phyloP scores from a whole-genome alignment of 192 early-diverging fungal species.

The Backusella circina region DNA sequence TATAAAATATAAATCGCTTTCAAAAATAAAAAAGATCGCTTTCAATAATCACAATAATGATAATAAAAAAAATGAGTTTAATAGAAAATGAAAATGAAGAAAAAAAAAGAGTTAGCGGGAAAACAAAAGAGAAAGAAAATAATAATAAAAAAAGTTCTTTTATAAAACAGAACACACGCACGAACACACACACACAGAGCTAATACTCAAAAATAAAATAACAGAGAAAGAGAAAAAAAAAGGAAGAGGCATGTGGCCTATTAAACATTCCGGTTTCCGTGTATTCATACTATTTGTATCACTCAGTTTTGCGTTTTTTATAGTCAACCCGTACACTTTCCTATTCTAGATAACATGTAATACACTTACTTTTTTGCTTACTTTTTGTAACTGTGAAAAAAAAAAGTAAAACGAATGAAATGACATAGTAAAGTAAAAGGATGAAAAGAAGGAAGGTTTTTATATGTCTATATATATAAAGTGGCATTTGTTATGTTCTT shows the following conservation, averaged over 20 bases:
- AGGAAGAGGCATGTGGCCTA: slow-evolving; percentile 1
- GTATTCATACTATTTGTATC: background rate
- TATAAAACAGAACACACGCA: background rate
- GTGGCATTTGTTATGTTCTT: background rate
- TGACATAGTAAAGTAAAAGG: background rate
- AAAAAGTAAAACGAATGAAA: background rate
- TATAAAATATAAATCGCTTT: background rate
- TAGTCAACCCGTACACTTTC: background rate
- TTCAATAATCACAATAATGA: too few species aligned
- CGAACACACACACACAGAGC: background rate
- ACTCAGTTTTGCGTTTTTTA: background rate
- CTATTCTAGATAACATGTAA: background rate
- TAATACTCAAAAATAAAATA: background rate
- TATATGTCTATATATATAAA: background rate
- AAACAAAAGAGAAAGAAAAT: too few species aligned
- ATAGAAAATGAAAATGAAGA: too few species aligned
- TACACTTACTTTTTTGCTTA: background rate
- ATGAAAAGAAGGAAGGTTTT: background rate
- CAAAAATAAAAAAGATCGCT: background rate
- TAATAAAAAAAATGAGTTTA: too few species aligned
- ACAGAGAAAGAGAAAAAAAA: background rate
- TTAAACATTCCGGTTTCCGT: slow-evolving; percentile 3
- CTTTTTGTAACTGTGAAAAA: background rate
- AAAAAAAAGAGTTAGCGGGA: too few species aligned
- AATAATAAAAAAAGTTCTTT: background rate